Percentiles rank a stretch among this genome's conserved stretches.
Evolutionary conservation across 2,329 filamentous ascomycete species (phyloP).

Genomic region (Aspergillus clavatus): DNA sequence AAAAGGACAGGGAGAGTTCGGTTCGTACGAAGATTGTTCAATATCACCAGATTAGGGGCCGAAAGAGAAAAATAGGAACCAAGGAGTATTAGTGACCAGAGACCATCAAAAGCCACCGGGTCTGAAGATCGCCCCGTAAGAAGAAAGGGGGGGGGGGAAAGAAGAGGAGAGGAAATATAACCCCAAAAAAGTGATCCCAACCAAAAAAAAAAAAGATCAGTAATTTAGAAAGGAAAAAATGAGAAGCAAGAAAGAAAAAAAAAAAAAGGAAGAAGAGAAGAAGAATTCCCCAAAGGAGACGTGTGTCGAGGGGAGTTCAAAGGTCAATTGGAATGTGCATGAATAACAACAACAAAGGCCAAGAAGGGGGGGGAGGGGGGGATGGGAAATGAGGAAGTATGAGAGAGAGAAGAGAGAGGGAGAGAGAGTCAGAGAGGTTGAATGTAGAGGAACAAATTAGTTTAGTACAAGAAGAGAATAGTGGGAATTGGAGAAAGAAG

Average conservation of each 20-base stretch:
- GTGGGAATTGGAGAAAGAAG: constrained; percentile 13
- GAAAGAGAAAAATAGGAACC: constrained; percentile 13
- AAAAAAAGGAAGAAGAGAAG: constrained; percentile 17
- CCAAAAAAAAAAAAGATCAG: too few relatives aligned
- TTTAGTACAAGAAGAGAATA: constrained; percentile 10
- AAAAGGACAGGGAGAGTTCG: constrained; percentile 64
- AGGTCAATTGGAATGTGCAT: constrained; percentile 33
- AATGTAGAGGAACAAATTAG: too few relatives aligned
- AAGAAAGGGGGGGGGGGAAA: constrained; percentile 8
- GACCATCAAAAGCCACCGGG: constrained; percentile 13
- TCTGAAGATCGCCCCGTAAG: constrained; percentile 16
- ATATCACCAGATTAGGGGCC: constrained; percentile 17
- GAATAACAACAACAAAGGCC: constrained; percentile 6
- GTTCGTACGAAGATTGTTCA: constrained; percentile 5
- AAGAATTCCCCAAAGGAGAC: constrained; percentile 22
- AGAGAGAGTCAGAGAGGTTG: too few relatives aligned
- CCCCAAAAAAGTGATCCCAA: constrained; percentile 14
- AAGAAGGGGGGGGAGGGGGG: constrained; percentile 4
- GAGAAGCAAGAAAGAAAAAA: constrained; percentile 11
- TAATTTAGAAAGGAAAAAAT: constrained; percentile 6
- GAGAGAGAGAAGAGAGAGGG: too few relatives aligned
- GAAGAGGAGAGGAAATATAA: constrained; percentile 13
- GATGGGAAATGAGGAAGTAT: constrained; percentile 3
- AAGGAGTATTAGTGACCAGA: constrained; percentile 11
- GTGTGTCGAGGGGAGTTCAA: constrained; percentile 24